A percentile compares a stretch with the other conserved stretches of the same genome.
These are phyloP conservation scores for Talaromyces borbonicus DNA, from an alignment of 495 filamentous ascomycete species.

Conservation along the genomic window DNA sequence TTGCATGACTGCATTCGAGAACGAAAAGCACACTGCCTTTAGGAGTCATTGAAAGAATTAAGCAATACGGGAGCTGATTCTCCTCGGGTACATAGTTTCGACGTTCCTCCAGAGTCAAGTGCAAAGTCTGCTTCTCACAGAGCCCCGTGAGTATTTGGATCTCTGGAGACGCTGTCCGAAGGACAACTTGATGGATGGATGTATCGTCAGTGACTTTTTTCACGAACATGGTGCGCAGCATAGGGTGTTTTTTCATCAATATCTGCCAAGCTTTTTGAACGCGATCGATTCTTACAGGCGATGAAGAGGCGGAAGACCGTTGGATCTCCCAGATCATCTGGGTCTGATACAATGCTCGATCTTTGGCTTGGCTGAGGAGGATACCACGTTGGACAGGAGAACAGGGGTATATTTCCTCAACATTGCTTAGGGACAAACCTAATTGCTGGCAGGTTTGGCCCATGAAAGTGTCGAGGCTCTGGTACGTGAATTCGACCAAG, in stretches of 20 bases:
- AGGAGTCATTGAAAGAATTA: conserved; percentile 19
- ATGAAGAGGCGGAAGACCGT: neutral
- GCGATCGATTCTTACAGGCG: neutral
- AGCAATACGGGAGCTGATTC: conserved; percentile 24
- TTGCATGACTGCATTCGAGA: conserved; percentile 34
- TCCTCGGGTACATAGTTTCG: neutral
- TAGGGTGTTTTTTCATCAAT: conserved; percentile 1
- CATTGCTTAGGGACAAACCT: conserved; percentile 10
- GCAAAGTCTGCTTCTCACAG: neutral
- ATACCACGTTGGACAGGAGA: conserved; percentile 49
- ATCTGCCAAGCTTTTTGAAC: neutral
- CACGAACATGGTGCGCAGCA: conserved; percentile 6
- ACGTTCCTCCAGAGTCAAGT: neutral
- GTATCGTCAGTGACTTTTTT: neutral
- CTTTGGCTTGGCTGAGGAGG: conserved; percentile 37
- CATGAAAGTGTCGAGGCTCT: conserved; percentile 23
- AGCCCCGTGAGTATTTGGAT: neutral
- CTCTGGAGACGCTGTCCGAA: neutral
- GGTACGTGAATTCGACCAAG: conserved; percentile 40
- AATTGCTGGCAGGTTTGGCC: neutral
- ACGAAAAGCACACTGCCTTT: conserved; percentile 18
- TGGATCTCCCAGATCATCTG: conserved; percentile 5
- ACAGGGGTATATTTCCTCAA: conserved; percentile 45
- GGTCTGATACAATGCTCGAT: conserved; percentile 18
- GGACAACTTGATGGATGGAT: neutral